Conservation (phyloP, 1,284 basidiomycete species). For the Ustilago crameri region DNA sequence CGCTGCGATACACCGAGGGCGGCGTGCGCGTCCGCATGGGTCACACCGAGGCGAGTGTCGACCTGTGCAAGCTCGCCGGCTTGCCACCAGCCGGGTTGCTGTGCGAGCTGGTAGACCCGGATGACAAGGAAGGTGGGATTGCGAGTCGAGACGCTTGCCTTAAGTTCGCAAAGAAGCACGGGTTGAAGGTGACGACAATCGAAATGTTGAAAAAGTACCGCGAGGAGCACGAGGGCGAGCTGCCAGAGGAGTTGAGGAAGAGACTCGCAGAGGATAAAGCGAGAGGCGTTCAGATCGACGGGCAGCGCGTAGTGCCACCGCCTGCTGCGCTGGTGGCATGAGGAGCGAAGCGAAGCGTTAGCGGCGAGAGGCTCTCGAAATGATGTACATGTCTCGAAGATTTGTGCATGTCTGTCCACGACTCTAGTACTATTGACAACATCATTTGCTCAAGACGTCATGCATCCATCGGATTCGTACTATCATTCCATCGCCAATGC, state of each 20-base stretch:
- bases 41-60: conserved; percentile 92
- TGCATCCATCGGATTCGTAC: no score
- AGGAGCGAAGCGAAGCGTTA: neutral
- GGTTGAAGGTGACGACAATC: conserved; percentile 91
- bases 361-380: no score
- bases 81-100: conserved; percentile 84
- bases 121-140: conserved; percentile 87
- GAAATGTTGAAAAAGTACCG: conserved; percentile 73
- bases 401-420: no score
- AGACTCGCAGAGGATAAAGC: conserved; percentile 17
- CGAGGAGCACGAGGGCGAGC: conserved; percentile 50
- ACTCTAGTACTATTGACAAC: no score
- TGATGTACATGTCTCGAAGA: no score
- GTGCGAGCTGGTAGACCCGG: conserved; percentile 95
- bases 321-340: conserved; percentile 5
- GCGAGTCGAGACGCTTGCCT: conserved; percentile 93
- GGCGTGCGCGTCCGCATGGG: conserved; percentile 86
- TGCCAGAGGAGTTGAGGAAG: conserved; percentile 12
- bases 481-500: no score
- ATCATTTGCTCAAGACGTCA: no score
- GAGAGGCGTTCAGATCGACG: conserved; percentile 40
- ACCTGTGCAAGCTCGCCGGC: conserved; percentile 83
- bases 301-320: conserved; percentile 46
- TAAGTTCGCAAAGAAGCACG: conserved; percentile 89
- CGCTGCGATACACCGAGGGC: conserved; percentile 84